Conservation (phyloP, 768 basidiomycete genomes). For the Podaxis carcinomalis region DNA sequence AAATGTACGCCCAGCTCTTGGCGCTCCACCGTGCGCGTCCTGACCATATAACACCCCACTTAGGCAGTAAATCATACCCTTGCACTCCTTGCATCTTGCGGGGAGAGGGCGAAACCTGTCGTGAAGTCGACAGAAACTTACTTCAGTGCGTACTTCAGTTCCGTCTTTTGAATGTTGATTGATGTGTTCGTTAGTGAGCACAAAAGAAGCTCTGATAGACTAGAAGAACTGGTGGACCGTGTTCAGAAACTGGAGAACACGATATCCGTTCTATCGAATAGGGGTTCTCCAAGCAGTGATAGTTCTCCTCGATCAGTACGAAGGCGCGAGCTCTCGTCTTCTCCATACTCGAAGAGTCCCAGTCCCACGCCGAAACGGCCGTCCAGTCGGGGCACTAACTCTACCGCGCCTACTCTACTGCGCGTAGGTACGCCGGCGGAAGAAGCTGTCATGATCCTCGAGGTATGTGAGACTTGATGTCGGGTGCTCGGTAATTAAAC, state of each 20-base stretch:
- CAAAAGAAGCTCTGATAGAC: conserved; percentile 15
- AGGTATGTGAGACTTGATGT: conserved; percentile 12
- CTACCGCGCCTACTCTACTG: conserved; percentile 12
- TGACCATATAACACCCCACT: neutral
- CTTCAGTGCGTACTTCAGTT: conserved; percentile 12
- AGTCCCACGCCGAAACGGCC: conserved; percentile 7
- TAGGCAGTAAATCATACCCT: conserved; percentile 23
- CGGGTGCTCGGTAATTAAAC: neutral
- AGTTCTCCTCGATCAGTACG: conserved; percentile 7
- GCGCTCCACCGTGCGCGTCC: neutral
- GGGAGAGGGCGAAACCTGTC: conserved; percentile 21
- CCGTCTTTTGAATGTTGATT: neutral
- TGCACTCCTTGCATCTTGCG: conserved; percentile 23
- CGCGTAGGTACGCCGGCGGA: conserved; percentile 18
- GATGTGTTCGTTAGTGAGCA: neutral
- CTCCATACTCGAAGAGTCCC: conserved; percentile 7
- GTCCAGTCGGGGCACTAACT: conserved; percentile 10
- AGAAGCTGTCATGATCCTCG: conserved; percentile 24
- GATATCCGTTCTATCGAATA: conserved; percentile 18
- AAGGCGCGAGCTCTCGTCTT: conserved; percentile 6
- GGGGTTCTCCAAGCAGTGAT: conserved; percentile 2
- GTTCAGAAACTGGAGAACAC: conserved; percentile 19
- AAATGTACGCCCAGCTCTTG: conserved; percentile 16
- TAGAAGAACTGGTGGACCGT: conserved; percentile 22
- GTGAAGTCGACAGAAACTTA: conserved; percentile 20